Base-by-base conservation (phyloP, 768 basidiomycete species). In the Bullera alba region DNA sequence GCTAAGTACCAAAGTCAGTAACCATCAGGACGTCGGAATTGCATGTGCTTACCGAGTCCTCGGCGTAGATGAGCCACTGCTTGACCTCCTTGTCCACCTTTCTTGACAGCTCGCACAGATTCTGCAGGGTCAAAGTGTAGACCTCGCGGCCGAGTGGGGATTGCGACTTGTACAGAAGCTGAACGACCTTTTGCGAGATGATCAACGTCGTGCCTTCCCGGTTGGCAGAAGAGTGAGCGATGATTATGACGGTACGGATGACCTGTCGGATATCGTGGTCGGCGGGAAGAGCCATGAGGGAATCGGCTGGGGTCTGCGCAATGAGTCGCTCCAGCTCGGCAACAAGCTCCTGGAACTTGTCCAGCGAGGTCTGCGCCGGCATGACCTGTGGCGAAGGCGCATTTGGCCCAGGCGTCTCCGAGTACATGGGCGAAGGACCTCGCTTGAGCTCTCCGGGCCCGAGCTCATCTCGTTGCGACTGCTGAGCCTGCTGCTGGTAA, bases 151-250 rank as follows among this genome's bases (percentile, higher is more conserved):
- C 90, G 49, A 99, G 78, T 58, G 86, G 83, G 2, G 82, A 82
- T 3, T 80, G 78, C 1, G 87, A 87, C 76, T 92, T 92, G 77
- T 91, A 99, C 51, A 99, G 74, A 28, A 91, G 77, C 69, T 95
- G 92, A 3, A 97, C 93, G 48, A 93, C 86, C 75, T 95, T 93
- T 74, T 99, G 93, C 0, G 93, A 91, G 77, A 95, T 91, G 60
- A 83, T 78, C 51, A 97, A 76, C 0, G 91, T 87, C 2, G 90
- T 93, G 45, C 86, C 84, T 50, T 87, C 84, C 56, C 82, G 82
- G 48, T 90, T 86, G 16, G 77, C 73, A 1, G 87, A 83, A 57
- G 86, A 83, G 4, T 80, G 81, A n/a, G 89, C 86, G 45, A 92
- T 78, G 55, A 80, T 77, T 14, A 92, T 77, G 42, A 96, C 83